A percentile compares a stretch with the other conserved stretches of the same genome.
Evolutionary conservation across 768 basidiomycete genomes (phyloP).

Genomic region (Boletus sp.): DNA sequence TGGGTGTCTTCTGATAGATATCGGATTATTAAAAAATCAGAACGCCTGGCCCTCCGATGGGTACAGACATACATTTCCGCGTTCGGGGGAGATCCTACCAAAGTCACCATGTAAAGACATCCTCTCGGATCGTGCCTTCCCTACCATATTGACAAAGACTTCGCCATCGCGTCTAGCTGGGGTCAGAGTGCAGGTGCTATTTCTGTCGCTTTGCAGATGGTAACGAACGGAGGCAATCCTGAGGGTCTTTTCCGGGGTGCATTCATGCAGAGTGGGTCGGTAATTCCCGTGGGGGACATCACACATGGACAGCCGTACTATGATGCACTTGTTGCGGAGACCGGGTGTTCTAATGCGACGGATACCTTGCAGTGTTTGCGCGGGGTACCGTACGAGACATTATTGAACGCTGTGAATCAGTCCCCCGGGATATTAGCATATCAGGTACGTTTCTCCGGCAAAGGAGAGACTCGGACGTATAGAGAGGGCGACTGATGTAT

Average conservation of each 20-base stretch:
- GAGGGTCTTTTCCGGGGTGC: constrained; percentile 27
- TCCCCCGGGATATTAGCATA: constrained; percentile 32
- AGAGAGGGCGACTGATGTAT: not conserved
- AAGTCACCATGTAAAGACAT: too few species aligned
- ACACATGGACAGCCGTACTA: constrained; percentile 25
- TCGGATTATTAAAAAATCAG: constrained; percentile 10
- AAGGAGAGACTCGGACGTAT: not conserved
- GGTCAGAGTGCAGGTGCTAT: too few species aligned
- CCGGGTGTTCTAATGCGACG: constrained; percentile 25
- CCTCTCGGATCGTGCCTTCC: not conserved
- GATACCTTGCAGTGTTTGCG: constrained; percentile 36
- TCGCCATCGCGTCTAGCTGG: constrained; percentile 9
- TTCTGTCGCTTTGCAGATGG: constrained; percentile 30
- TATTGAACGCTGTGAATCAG: constrained; percentile 33
- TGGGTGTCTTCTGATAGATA: not conserved
- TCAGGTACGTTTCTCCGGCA: constrained; percentile 21
- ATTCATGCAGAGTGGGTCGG: constrained; percentile 42
- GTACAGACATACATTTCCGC: constrained; percentile 54
- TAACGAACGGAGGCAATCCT: constrained; percentile 22
- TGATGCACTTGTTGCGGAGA: constrained; percentile 28
- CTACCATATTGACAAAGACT: not conserved
- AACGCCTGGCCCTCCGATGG: constrained; percentile 45
- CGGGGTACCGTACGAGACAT: constrained; percentile 24
- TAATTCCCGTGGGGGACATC: constrained; percentile 22
- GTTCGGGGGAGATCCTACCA: too few species aligned